phyloP scores from a whole-genome alignment of 2,329 filamentous ascomycete species.

The Lachnellula willkommii region DNA sequence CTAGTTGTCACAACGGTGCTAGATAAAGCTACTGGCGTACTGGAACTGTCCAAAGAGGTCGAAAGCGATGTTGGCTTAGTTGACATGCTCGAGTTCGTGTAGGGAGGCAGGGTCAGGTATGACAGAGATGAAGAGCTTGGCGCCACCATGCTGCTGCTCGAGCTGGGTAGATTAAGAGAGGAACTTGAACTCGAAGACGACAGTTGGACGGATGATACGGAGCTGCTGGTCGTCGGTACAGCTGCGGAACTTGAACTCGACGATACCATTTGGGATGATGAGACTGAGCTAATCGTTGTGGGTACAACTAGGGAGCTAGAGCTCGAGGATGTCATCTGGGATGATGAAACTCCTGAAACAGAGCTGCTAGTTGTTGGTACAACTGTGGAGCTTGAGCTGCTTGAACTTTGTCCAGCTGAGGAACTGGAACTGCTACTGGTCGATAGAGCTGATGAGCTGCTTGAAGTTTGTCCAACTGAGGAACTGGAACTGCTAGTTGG shows the following conservation, averaged over 20 bases:
- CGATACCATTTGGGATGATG: neutral
- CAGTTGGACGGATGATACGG: neutral
- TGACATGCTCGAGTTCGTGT: neutral
- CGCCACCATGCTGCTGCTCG: neutral
- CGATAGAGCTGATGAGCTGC: neutral
- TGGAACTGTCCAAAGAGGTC: neutral
- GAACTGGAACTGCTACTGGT: no score
- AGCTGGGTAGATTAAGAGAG: neutral
- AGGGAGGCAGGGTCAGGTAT: neutral
- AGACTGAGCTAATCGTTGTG: neutral
- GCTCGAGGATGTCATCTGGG: no score
- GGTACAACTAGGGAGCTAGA: neutral
- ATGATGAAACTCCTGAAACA: no score
- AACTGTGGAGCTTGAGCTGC: no score
- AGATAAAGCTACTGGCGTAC: neutral
- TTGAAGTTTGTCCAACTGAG: neutral
- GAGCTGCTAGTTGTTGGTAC: no score
- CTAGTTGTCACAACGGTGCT: neutral
- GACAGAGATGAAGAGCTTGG: neutral
- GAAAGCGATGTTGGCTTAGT: neutral
- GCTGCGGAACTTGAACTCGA: neutral
- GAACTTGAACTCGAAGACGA: neutral
- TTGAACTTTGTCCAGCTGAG: no score
- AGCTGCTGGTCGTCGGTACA: neutral
- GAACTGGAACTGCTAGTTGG: neutral